Percentiles rank a stretch among this genome's conserved stretches.
Evolutionary conservation across 73 alveolate genomes (phyloP).

Genomic region (Symbiodinium pilosum): DNA sequence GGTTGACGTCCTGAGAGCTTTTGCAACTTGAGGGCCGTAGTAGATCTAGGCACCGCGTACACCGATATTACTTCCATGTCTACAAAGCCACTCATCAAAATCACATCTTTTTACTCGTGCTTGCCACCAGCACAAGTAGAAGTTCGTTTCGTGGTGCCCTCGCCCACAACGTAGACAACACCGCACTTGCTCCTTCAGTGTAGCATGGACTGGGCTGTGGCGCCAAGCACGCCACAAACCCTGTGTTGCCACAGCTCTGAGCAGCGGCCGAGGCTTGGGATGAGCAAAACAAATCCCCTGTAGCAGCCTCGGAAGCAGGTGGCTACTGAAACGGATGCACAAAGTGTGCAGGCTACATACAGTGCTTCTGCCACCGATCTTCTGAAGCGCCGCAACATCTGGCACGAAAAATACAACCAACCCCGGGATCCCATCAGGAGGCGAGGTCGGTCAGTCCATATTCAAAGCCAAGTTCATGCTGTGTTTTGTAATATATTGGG

Average conservation of each 20-base stretch:
- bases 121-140: no score
- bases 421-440: not conserved
- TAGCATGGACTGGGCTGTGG: not conserved
- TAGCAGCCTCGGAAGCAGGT: not conserved
- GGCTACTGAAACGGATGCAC: not conserved
- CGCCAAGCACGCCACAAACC: constrained; percentile 13
- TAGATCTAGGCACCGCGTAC: no score
- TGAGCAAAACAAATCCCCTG: no score
- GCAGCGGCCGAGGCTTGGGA: no score
- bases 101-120: no score
- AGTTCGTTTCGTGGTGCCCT: no score
- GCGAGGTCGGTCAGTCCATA: not conserved
- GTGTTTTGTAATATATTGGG: no score
- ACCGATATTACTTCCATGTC: no score
- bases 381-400: not conserved
- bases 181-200: not conserved
- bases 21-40: no score
- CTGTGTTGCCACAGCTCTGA: not conserved
- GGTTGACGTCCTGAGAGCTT: no score
- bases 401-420: not conserved
- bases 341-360: not conserved
- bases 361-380: not conserved
- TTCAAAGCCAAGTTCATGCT: no score
- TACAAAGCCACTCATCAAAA: no score
- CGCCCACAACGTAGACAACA: not conserved